phyloP scores from a whole-genome alignment of 1,139 yeast species.

The Ogataea hybrid region DNA sequence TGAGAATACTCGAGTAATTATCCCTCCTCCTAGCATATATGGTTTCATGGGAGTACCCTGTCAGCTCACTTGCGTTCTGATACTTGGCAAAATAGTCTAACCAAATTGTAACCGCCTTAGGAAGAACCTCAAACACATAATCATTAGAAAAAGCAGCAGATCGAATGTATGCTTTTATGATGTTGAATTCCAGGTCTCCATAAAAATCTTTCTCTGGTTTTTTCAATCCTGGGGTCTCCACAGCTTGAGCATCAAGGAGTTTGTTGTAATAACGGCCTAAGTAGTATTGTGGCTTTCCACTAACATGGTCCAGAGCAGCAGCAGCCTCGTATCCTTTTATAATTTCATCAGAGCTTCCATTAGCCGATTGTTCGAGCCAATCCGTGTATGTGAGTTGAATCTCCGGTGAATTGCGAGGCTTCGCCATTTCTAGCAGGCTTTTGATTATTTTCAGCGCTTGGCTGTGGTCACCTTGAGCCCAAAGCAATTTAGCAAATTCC shows the following conservation, averaged over 20 bases:
- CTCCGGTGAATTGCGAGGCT: slow-evolving; percentile 38
- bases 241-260: slow-evolving; percentile 56
- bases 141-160: slow-evolving; percentile 70
- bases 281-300: slow-evolving; percentile 82
- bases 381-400: slow-evolving; percentile 76
- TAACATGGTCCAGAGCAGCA: slow-evolving; percentile 50
- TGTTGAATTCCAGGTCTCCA: slow-evolving; percentile 68
- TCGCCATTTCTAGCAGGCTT: slow-evolving; percentile 35
- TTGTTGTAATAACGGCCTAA: slow-evolving; percentile 80
- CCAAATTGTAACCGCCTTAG: slow-evolving; percentile 90
- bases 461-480: slow-evolving; percentile 90
- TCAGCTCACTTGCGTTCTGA: slow-evolving; percentile 21
- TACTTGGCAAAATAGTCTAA: slow-evolving; percentile 66
- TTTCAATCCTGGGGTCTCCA: slow-evolving; percentile 26
- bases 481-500: slow-evolving; percentile 80
- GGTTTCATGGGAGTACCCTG: slow-evolving; percentile 29
- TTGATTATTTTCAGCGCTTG: slow-evolving; percentile 74
- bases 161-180: slow-evolving; percentile 61
- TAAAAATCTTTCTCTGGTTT: slow-evolving; percentile 35
- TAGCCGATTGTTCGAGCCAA: slow-evolving; percentile 89
- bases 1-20: slow-evolving; percentile 46
- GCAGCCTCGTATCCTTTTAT: slow-evolving; percentile 67
- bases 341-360: slow-evolving; percentile 74
- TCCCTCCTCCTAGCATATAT: slow-evolving; percentile 36
- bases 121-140: slow-evolving; percentile 80